phyloP scores from a whole-genome alignment of 1,139 yeast species.

The Candida sojae region DNA sequence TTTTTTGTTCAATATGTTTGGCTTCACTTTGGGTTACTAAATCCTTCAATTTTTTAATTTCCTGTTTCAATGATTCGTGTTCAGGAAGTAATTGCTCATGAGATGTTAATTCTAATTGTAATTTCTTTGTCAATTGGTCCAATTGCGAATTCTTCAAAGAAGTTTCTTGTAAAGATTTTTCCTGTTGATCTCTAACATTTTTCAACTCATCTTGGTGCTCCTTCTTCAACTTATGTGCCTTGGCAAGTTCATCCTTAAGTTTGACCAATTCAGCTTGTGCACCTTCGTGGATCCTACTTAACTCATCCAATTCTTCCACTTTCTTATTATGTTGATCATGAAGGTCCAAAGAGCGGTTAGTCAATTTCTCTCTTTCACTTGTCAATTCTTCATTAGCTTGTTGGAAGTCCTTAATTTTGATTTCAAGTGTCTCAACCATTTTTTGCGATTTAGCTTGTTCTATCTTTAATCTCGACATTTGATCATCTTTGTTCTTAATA shows the following conservation, averaged over 20 bases:
- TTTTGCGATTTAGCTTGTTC: slow-evolving; percentile 26
- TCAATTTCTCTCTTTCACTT: slow-evolving; percentile 19
- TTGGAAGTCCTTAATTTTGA: slow-evolving; percentile 16
- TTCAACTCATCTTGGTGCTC: slow-evolving; percentile 18
- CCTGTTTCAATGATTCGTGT: slow-evolving; percentile 11
- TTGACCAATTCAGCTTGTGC: slow-evolving; percentile 10
- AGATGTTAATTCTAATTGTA: slow-evolving; percentile 13
- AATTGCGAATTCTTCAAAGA: slow-evolving; percentile 15
- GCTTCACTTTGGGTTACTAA: slow-evolving; percentile 8
- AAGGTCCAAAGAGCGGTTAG: slow-evolving; percentile 16
- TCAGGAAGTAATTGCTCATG: slow-evolving; percentile 8
- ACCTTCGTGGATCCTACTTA: slow-evolving; percentile 20
- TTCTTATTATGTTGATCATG: slow-evolving; percentile 29
- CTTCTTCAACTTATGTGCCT: slow-evolving; percentile 15
- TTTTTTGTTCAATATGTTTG: slow-evolving; percentile 7
- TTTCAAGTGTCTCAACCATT: slow-evolving; percentile 20
- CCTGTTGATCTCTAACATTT: slow-evolving; percentile 21
- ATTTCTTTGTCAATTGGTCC: slow-evolving; percentile 11
- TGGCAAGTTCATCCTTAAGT: slow-evolving; percentile 5
- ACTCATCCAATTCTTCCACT: slow-evolving; percentile 17
- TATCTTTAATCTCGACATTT: slow-evolving; percentile 24
- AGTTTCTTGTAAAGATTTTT: slow-evolving; percentile 5
- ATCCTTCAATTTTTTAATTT: slow-evolving; percentile 11
- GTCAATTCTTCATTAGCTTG: slow-evolving; percentile 18
- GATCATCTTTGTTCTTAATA: slow-evolving; percentile 28